Evolutionary conservation across 1,284 basidiomycete species (phyloP).

Genomic region (Trichosporon asahii): DNA sequence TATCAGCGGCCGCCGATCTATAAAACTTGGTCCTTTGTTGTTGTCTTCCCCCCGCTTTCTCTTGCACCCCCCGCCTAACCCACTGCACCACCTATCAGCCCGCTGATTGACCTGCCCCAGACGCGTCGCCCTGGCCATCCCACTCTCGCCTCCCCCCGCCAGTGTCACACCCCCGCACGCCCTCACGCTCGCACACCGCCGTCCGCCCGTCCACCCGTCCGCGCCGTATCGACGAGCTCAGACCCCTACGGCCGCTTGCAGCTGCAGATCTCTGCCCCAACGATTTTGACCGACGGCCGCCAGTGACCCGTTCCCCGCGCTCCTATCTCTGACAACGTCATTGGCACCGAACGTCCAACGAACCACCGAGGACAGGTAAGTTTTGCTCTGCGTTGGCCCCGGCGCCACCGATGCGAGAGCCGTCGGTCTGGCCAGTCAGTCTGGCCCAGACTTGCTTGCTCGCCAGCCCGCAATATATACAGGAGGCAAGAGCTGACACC

Average conservation of each 20-base stretch:
- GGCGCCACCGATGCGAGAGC: not conserved
- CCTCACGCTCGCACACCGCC: too few relatives aligned
- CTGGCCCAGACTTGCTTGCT: not conserved
- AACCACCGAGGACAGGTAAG: not conserved
- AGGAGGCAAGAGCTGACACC: not conserved
- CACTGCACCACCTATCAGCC: not conserved
- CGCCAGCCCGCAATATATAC: not conserved
- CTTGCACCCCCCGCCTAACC: not conserved
- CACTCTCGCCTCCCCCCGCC: not conserved
- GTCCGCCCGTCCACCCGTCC: not conserved
- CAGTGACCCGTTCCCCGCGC: not conserved
- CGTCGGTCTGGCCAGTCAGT: not conserved
- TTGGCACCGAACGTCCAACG: not conserved
- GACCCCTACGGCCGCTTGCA: not conserved
- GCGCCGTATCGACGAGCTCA: not conserved
- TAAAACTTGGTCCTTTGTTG: not conserved
- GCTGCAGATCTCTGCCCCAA: not conserved
- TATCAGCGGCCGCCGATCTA: not conserved
- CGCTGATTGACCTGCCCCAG: not conserved
- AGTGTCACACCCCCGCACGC: not conserved
- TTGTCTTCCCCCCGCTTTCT: not conserved
- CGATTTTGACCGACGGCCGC: conserved; percentile 4
- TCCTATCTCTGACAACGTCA: not conserved
- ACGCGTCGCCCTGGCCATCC: not conserved
- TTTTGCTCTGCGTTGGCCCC: not conserved